These are phyloP conservation scores for Incumbomyces delicatus DNA, from an alignment of 2,329 filamentous ascomycete species.

Conservation along the genomic window DNA sequence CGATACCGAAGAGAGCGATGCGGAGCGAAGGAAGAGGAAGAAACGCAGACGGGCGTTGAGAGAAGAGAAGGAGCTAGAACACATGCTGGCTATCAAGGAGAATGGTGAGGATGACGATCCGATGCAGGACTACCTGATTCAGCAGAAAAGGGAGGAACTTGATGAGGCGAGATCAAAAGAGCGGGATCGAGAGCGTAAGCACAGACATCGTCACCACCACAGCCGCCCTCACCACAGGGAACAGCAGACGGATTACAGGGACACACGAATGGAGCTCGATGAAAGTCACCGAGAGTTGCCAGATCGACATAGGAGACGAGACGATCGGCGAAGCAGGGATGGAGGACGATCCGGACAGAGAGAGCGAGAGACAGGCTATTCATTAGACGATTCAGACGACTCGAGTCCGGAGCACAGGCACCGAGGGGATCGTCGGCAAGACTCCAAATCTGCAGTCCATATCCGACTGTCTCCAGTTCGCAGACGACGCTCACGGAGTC, in stretches of 20 bases:
- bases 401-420: no score
- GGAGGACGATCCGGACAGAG: neutral
- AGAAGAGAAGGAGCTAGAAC: constrained; percentile 71
- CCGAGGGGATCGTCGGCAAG: no score
- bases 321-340: constrained; percentile 4
- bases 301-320: constrained; percentile 22
- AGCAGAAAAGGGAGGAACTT: constrained; percentile 85
- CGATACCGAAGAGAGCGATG: constrained; percentile 40
- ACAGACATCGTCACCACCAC: constrained; percentile 22
- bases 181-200: constrained; percentile 40
- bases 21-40: constrained; percentile 27
- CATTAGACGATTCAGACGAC: no score
- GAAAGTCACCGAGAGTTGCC: constrained; percentile 22
- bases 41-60: constrained; percentile 48
- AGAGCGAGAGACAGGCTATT: neutral
- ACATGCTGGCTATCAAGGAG: constrained; percentile 47
- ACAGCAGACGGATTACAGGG: no score
- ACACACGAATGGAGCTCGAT: no score
- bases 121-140: constrained; percentile 85
- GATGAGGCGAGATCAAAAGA: constrained; percentile 55
- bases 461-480: constrained; percentile 1
- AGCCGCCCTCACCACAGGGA: no score
- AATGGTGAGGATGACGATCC: constrained; percentile 82
- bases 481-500: neutral
- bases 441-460: neutral